Conservation (phyloP, 257 asterid genomes). For the Solanum virginianum region DNA sequence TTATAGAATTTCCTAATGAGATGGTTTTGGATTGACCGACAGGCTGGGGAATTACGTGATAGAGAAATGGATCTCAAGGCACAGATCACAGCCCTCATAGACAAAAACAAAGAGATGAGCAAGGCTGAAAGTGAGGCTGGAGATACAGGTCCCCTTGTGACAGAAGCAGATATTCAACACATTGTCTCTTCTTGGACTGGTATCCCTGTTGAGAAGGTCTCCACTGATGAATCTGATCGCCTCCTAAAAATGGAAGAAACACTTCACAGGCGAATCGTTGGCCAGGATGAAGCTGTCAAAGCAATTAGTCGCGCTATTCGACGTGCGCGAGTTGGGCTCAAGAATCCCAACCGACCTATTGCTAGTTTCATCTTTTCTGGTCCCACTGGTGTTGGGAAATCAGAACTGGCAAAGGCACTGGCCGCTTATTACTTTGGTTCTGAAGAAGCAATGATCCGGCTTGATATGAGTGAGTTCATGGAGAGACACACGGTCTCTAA, state of each 20-base stretch:
- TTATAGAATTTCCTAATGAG: not conserved
- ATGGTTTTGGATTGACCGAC: not conserved
- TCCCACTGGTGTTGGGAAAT: constrained; percentile 60
- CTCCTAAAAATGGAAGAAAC: constrained; percentile 97
- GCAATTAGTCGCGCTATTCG: constrained; percentile 53
- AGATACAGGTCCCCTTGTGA: constrained; percentile 73
- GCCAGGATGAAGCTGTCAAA: constrained; percentile 59
- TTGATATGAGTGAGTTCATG: constrained; percentile 59
- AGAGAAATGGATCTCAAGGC: constrained; percentile 95
- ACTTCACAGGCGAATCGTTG: constrained; percentile 45
- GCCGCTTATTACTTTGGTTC: constrained; percentile 52
- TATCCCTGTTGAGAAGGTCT: constrained; percentile 91
- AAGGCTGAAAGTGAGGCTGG: constrained; percentile 88
- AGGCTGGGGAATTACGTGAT: constrained; percentile 97
- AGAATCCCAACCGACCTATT: constrained; percentile 44
- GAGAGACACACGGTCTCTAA: constrained; percentile 41
- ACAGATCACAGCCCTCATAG: constrained; percentile 68
- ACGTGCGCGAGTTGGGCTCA: constrained; percentile 60
- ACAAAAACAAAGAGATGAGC: constrained; percentile 89
- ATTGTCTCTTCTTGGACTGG: constrained; percentile 97
- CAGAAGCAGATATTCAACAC: constrained; percentile 91
- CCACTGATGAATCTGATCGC: constrained; percentile 82
- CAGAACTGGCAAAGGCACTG: constrained; percentile 45
- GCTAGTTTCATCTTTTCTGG: constrained; percentile 59
- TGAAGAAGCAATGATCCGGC: constrained; percentile 51